Conservation (phyloP, 257 asterid genomes). For the Plectranthus barbatus region DNA sequence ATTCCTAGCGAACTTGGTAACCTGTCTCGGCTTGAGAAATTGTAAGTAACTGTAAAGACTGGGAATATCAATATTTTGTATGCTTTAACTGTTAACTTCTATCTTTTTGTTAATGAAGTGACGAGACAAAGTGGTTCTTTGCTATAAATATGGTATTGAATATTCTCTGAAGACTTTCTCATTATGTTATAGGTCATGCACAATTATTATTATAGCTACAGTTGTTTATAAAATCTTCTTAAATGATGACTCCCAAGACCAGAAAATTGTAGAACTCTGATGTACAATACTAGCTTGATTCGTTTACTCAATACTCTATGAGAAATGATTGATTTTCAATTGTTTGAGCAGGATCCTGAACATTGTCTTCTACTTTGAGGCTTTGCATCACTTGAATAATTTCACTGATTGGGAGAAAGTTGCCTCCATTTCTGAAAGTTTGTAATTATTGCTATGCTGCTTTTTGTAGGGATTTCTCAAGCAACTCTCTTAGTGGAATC, state of each 20-base stretch:
- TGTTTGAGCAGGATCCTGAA: not conserved
- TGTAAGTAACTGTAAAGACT: constrained; percentile 39
- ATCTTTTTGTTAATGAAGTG: constrained; percentile 1
- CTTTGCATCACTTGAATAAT: not conserved
- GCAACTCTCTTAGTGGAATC: constrained; percentile 78
- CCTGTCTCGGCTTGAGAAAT: constrained; percentile 53
- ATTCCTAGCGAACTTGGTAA: constrained; percentile 72
- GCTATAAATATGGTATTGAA: not conserved
- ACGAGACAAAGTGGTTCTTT: not conserved
- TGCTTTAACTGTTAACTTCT: not conserved
- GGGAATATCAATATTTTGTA: not conserved
- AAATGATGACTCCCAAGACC: not conserved
- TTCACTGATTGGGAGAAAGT: constrained; percentile 4
- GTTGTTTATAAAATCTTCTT: not conserved
- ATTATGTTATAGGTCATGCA: not conserved
- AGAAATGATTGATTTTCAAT: constrained; percentile 3
- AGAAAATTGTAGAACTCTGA: not conserved
- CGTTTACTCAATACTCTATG: not conserved
- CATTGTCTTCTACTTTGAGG: constrained; percentile 7
- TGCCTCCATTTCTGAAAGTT: constrained; percentile 2
- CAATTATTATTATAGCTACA: not conserved
- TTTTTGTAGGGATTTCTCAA: constrained; percentile 70
- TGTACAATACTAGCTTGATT: not conserved
- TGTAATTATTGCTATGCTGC: constrained; percentile 9
- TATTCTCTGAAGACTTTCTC: not conserved